Conservation (phyloP, 805 yeast genomes). For the Saccharomycopsis olivae region DNA sequence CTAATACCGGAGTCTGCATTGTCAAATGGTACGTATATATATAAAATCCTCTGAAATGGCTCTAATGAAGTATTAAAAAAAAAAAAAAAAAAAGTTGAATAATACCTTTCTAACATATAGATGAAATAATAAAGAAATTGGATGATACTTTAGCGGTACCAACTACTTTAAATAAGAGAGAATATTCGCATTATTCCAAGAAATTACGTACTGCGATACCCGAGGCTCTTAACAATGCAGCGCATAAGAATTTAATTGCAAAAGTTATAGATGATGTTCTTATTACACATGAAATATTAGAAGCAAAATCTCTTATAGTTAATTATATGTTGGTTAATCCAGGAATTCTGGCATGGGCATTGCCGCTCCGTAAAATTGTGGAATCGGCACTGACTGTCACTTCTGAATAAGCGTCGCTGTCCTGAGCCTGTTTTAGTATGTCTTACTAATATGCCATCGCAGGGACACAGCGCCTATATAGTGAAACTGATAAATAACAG, state of each 20-base stretch:
- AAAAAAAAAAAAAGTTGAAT: too few relatives aligned
- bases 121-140: background rate
- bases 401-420: background rate
- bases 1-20: background rate
- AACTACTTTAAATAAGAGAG: too few relatives aligned
- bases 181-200: background rate
- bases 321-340: slow-evolving; percentile 48
- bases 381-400: slow-evolving; percentile 17
- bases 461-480: background rate
- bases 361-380: slow-evolving; percentile 49
- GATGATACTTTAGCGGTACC: background rate
- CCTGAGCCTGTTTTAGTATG: background rate
- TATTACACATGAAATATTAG: too few relatives aligned
- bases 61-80: background rate
- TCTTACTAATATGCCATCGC: background rate
- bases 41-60: background rate
- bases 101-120: too few relatives aligned
- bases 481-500: background rate
- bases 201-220: background rate
- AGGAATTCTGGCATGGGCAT: slow-evolving; percentile 56
- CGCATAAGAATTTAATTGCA: background rate
- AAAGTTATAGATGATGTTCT: slow-evolving; percentile 13
- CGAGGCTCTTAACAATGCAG: background rate
- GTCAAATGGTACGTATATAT: background rate
- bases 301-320: too few relatives aligned